Conservation (phyloP, 2,329 filamentous ascomycete species). For the Zymoseptoria pseudotritici region DNA sequence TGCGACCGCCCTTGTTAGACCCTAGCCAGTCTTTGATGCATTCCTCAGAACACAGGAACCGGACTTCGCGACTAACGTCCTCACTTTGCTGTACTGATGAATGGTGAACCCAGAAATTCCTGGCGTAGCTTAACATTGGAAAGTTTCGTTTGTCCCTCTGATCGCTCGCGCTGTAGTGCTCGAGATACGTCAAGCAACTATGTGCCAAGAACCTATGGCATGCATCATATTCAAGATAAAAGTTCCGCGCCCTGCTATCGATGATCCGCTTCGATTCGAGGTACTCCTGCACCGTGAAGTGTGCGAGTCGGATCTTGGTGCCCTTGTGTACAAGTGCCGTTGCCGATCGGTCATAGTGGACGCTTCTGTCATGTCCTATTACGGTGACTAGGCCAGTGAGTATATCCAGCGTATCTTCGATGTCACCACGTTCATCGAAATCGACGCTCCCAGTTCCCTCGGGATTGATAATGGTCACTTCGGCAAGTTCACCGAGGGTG, state of each 20-base stretch:
- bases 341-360: no score
- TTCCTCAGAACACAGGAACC: no score
- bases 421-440: slow-evolving; percentile 5
- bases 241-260: not conserved
- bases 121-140: no score
- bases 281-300: slow-evolving; percentile 23
- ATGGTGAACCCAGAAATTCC: no score
- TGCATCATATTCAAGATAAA: slow-evolving; percentile 3
- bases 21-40: no score
- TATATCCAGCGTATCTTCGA: slow-evolving; percentile 10
- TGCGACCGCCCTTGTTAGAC: no score
- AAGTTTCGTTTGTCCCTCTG: no score
- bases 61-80: no score
- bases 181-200: slow-evolving; percentile 11
- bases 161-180: no score
- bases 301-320: slow-evolving; percentile 13
- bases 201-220: slow-evolving; percentile 6
- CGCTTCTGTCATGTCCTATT: no score
- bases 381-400: slow-evolving; percentile 1
- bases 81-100: no score
- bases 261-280: slow-evolving; percentile 12
- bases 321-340: no score
- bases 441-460: slow-evolving; percentile 5
- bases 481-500: slow-evolving; percentile 12
- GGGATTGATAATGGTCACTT: slow-evolving; percentile 13